Evolutionary conservation across 2,329 filamentous ascomycete species (phyloP), one percentile per base, ranked within the genome.

Genomic region (Capronia americana): DNA sequence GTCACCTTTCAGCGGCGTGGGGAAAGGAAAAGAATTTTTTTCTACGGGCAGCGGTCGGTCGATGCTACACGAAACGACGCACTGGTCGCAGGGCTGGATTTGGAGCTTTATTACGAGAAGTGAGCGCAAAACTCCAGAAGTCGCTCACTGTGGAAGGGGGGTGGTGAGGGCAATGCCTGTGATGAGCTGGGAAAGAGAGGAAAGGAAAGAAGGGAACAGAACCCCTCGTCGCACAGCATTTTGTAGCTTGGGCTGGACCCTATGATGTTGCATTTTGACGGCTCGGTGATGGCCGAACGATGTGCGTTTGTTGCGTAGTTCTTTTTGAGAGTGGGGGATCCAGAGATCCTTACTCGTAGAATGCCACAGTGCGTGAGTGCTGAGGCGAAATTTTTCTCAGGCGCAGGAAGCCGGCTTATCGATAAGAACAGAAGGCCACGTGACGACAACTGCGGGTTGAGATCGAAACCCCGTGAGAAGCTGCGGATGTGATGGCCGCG

Each of bases 71-170:
- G 55, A 26, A 26, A 28, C 34, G n/a, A 12, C 48, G 26, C 17
- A 24, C 48, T n/a, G 12, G 30, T 38, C 26, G 38, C 44, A n/a
- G 44, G 65, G 57, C 53, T 60, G 63, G 63, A 69, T 68, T 68
- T 76, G 79, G 82, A 83, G 81, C 79, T 84, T 85, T 85, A 74
- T 76, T 65, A 63, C 67, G 74, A 69, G 70, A 70, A 77, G 80
- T 80, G 81, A 84, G 81, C 83, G 83, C 83, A 85, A 86, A 85
- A 83, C 83, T 82, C 81, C 80, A 73, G 78, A 85, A 85, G 83
- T 86, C 84, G 83, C 83, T 83, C 82, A 79, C 76, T 60, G 70
- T 75, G 71, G 75, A 61, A 61, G 44, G 57, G 46, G n/a, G 44
- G 20, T 12, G 44, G 20, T 12, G 34, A 38, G 28, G 44, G 7